Percentiles rank a stretch among this genome's conserved stretches.
Evolutionary conservation across 345 rosid species (phyloP).

Genomic region (Gossypium anomalum): DNA sequence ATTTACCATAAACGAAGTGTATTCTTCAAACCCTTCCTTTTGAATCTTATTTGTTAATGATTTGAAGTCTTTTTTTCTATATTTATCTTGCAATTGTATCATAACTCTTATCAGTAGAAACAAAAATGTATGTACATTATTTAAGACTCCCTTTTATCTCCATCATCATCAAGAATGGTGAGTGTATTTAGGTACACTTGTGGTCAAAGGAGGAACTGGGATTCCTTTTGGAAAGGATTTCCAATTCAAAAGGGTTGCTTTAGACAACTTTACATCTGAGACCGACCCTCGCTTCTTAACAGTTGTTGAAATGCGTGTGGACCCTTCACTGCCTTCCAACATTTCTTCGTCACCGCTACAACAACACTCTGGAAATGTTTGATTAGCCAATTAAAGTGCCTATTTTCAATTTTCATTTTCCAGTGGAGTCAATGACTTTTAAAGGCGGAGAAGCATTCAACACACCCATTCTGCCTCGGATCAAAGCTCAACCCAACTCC

Average conservation of each 20-base stretch:
- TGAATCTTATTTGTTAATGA: too few relatives aligned
- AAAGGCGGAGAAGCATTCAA: background rate
- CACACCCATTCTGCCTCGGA: background rate
- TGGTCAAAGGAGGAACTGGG: background rate
- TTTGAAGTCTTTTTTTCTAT: too few relatives aligned
- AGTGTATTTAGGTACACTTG: background rate
- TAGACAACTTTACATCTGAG: background rate
- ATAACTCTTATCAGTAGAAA: too few relatives aligned
- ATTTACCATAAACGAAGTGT: too few relatives aligned
- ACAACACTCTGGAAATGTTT: background rate
- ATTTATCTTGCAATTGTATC: too few relatives aligned
- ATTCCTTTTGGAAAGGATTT: background rate
- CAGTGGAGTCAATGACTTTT: background rate
- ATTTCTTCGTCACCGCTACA: too few relatives aligned
- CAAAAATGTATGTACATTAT: too few relatives aligned
- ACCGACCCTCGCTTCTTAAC: background rate
- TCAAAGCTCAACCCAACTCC: background rate
- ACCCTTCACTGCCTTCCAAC: background rate
- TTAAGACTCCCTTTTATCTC: too few relatives aligned
- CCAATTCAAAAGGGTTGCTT: background rate
- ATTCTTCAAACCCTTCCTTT: too few relatives aligned
- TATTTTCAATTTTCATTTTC: too few relatives aligned
- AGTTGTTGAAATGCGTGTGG: slow-evolving; percentile 4
- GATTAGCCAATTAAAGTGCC: too few relatives aligned
- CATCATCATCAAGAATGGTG: too few relatives aligned